Conservation (phyloP, 2,329 filamentous ascomycete species). For the Aspergillus sergii region DNA sequence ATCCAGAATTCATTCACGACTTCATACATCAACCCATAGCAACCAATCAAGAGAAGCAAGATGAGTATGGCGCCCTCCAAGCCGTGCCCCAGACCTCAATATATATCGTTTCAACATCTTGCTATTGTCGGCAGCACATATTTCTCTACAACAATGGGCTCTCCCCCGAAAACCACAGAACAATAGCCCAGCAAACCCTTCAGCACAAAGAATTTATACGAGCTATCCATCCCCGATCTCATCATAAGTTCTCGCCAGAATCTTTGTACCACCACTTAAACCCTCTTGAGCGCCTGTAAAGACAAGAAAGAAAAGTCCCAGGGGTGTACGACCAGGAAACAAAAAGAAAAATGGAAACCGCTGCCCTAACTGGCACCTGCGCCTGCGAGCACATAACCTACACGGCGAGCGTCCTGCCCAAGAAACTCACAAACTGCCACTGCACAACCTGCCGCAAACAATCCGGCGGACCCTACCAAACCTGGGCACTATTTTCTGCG, state of each 20-base stretch:
- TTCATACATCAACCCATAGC: not conserved
- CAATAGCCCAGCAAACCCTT: not conserved
- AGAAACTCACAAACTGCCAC: conserved; percentile 43
- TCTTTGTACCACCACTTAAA: not conserved
- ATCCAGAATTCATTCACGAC: not conserved
- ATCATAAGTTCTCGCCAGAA: not conserved
- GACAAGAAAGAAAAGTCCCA: not conserved
- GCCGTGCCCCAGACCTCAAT: not conserved
- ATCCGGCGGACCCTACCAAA: conserved; percentile 50
- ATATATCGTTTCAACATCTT: not conserved
- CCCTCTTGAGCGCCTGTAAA: not conserved
- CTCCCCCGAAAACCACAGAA: not conserved
- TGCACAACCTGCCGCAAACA: conserved; percentile 54
- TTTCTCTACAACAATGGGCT: not conserved
- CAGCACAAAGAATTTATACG: not conserved
- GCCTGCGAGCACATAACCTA: conserved; percentile 49
- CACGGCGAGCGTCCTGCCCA: conserved; percentile 31
- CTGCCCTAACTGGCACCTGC: conserved; percentile 40
- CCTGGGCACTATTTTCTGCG: conserved; percentile 45
- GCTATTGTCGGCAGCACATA: not conserved
- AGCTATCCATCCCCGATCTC: not conserved
- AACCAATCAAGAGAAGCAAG: not conserved
- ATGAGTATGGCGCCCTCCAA: not conserved
- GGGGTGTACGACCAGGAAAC: not conserved
- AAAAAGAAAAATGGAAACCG: not conserved